Evolutionary conservation across 345 rosid species (phyloP).

Genomic region (Cochlearia excelsa): DNA sequence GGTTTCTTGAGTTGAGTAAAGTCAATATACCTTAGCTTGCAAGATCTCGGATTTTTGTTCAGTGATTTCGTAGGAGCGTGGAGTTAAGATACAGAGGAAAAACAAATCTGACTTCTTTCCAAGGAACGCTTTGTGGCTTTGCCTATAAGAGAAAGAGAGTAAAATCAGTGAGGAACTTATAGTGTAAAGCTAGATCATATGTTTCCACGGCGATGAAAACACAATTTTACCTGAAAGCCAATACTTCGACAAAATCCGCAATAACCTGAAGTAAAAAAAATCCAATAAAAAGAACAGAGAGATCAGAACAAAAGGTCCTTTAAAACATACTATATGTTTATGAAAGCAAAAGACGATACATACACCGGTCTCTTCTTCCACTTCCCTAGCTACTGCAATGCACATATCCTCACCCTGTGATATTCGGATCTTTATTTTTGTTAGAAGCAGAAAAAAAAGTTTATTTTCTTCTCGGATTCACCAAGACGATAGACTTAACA

Average conservation of each 20-base stretch:
- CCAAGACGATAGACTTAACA: background rate
- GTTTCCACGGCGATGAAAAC: slow-evolving; percentile 5
- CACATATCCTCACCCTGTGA: slow-evolving; percentile 75
- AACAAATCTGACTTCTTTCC: slow-evolving; percentile 55
- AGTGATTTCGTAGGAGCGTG: slow-evolving; percentile 43
- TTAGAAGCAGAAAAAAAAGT: background rate
- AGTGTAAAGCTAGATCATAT: slow-evolving; percentile 1
- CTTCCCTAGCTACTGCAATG: slow-evolving; percentile 65
- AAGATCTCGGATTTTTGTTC: slow-evolving; percentile 57
- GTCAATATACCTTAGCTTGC: slow-evolving; percentile 51
- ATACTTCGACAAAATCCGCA: slow-evolving; percentile 57
- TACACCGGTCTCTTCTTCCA: slow-evolving; percentile 87
- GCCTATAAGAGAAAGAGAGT: slow-evolving; percentile 36
- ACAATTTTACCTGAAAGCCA: slow-evolving; percentile 56
- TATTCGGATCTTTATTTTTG: slow-evolving; percentile 11
- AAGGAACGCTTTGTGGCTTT: slow-evolving; percentile 54
- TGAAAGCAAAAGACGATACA: slow-evolving; percentile 28
- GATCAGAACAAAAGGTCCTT: slow-evolving; percentile 13
- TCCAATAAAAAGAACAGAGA: background rate
- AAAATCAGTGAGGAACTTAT: slow-evolving; percentile 11
- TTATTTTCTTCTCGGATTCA: background rate
- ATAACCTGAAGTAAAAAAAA: slow-evolving; percentile 46
- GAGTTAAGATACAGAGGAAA: slow-evolving; percentile 52
- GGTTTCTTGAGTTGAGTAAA: slow-evolving; percentile 2
- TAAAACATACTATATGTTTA: background rate